phyloP scores from a whole-genome alignment of 352 stramenopile genomes.

The Pythium guiyangense region DNA sequence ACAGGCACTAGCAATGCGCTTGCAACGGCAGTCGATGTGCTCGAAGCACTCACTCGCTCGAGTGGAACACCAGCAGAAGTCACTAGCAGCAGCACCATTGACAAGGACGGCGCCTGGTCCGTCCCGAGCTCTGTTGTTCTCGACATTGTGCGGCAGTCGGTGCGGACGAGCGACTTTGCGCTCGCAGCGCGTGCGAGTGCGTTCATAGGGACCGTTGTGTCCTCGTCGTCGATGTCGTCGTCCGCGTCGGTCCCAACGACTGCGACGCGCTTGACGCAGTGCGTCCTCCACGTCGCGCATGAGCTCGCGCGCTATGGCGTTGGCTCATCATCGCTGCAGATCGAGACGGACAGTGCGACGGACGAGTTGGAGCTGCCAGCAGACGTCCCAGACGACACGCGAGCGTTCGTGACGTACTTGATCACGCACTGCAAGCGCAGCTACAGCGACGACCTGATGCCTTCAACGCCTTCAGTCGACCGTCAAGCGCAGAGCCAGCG shows the following conservation, averaged over 20 bases:
- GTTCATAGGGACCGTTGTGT: conserved; percentile 6
- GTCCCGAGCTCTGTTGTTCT: conserved; percentile 38
- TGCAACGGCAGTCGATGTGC: conserved; percentile 27
- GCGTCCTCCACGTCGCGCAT: conserved; percentile 9
- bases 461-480: not conserved
- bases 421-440: conserved; percentile 4
- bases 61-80: too few relatives aligned
- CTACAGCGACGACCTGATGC: conserved; percentile 2
- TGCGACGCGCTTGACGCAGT: conserved; percentile 7
- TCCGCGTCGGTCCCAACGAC: conserved; percentile 5
- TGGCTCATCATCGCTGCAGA: not conserved
- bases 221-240: not conserved
- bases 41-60: conserved; percentile 8
- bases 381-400: conserved; percentile 5
- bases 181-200: conserved; percentile 29
- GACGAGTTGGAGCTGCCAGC: not conserved
- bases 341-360: not conserved
- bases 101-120: conserved; percentile 11
- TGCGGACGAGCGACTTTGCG: conserved; percentile 16
- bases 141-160: conserved; percentile 24
- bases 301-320: not conserved
- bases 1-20: conserved; percentile 24
- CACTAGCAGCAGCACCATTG: not conserved
- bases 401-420: conserved; percentile 9
- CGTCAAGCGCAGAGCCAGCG: conserved; percentile 9